Evolutionary conservation across 1,284 basidiomycete species (phyloP), one percentile per base, ranked within the genome.

Genomic region (Meira miltonrushii): DNA sequence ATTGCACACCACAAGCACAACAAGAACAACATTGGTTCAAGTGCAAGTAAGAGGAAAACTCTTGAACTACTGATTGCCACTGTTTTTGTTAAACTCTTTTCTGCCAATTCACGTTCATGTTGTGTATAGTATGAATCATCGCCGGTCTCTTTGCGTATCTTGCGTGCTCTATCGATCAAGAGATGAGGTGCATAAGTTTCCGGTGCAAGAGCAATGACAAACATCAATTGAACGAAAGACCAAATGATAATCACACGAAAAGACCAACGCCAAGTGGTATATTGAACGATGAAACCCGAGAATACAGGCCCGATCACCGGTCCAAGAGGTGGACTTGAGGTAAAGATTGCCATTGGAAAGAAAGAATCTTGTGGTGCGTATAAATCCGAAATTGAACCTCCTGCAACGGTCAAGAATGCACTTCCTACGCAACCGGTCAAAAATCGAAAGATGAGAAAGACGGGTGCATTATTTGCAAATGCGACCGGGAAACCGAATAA

Each of bases 311-410:
- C 66, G 11, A 68, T 23, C 21, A 72, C 63, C 2, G 78, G 77
- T 15, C 75, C 75, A 17, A 57, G 54, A 38, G 47, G 49, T 0
- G 62, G 57, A 10, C 54, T 59, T 1, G 54, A 47, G 10, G 40
- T 61, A 59, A 59, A 55, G 6, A 46, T 21, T 23, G 52, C 52
- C 33, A 25, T 21, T 19, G 40, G 70, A 38, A 71, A 60, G 51
- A 84, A 86, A 10, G 90, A 85, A 15, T 83, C 80, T 0, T 78
- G 70, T 63, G 88, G 84, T 0, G 80, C 76, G 69, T 89, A 91
- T 58, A 90, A 73, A 74, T 76, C 75, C 2, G 56, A 62, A 33
- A 78, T 64, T 1, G 56, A 62, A 1, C 74, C 75, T 5, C 75
- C 75, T 4, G 71, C 75, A 0, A 74, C 77, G 1, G 78, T 74